A percentile compares a stretch with the other conserved stretches of the same genome.
Evolutionary conservation across 352 stramenopile genomes (phyloP).

Genomic region (Pythium utonaiense): DNA sequence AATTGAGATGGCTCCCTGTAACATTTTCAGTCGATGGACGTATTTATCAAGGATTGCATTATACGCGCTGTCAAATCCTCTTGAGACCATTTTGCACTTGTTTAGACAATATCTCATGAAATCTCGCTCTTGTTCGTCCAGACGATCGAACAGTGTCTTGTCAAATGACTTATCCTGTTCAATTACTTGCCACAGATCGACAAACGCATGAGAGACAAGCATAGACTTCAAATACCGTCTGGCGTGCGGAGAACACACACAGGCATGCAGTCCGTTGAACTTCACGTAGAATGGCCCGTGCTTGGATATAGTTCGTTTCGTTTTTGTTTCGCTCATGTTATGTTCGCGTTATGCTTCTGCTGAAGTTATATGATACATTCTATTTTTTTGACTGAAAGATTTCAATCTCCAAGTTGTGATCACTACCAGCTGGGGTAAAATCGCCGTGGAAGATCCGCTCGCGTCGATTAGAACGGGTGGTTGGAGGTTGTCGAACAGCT

Average conservation of each 20-base stretch:
- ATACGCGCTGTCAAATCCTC: slow-evolving; percentile 18
- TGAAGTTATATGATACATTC: neutral
- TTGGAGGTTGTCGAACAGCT: neutral
- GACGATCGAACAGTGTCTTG: slow-evolving; percentile 15
- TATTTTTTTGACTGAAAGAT: slow-evolving; percentile 22
- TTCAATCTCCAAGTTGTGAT: slow-evolving; percentile 17
- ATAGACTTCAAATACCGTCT: slow-evolving; percentile 13
- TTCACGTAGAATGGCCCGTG: slow-evolving; percentile 15
- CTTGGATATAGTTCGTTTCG: slow-evolving; percentile 12
- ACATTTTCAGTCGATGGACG: slow-evolving; percentile 12
- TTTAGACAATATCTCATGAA: slow-evolving; percentile 21
- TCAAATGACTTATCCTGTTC: slow-evolving; percentile 18
- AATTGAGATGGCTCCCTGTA: slow-evolving; percentile 15
- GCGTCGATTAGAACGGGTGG: slow-evolving; percentile 4
- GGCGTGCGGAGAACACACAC: neutral
- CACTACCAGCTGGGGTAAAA: slow-evolving; percentile 15
- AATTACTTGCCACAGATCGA: slow-evolving; percentile 18
- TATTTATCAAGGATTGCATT: slow-evolving; percentile 16
- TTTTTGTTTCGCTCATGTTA: slow-evolving; percentile 7
- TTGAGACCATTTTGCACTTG: slow-evolving; percentile 21
- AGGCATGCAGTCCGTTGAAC: slow-evolving; percentile 19
- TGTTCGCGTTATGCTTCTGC: too few species aligned
- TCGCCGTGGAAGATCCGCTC: slow-evolving; percentile 20
- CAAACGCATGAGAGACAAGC: slow-evolving; percentile 21
- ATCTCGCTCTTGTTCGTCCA: slow-evolving; percentile 18